Base-by-base conservation (phyloP, 2,329 filamentous ascomycete genomes). In the Xylaria sp. region DNA sequence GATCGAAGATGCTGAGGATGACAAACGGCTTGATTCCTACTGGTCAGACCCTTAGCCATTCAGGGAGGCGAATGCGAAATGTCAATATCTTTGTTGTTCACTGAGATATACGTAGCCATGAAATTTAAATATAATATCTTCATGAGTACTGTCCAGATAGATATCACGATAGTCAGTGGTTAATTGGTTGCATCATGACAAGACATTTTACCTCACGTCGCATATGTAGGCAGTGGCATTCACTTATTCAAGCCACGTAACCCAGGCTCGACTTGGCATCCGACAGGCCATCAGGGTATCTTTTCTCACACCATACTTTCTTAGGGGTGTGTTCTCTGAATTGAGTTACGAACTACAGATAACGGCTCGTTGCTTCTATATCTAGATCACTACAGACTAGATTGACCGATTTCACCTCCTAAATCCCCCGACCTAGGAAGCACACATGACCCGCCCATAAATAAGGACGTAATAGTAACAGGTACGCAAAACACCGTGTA, bases 401-500 rank as follows among this genome's bases (percentile, higher is more conserved):
- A 50, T 39, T 34, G 41, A 51, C 48, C 34, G 9, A 34, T 10
- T 37, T 46, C 15, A 41, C 41, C 7, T 23, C 39, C 34, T 60
- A 32, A 28, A 61, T 48, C 20, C 58, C 46, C 41, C 37, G 46
- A n/a, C 37, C 39, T 56, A 15, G 9, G 20, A 61, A 57, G 48
- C 60, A 44, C 32, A 58, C 20, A 25, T 18, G 28, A 25, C 32
- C 18, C 28, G n/a, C 62, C 57, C 34, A 25, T 61, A 60, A 65
- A 62, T 57, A 66, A 67, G 34, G 50, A 66, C 54, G 34, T 46
- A 63, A 65, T 56, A 25, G 48, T 52, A 55, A 64, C 62, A 65
- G 54, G 44, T 72, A 72, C 68, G 25, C 70, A 70, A 65, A 71
- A 72, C 69, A 69, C 71, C 71, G 28, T 71, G 71, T 66, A 72